phyloP scores from a whole-genome alignment of 2,329 filamentous ascomycete species.

The Xylariaceae sp. region DNA sequence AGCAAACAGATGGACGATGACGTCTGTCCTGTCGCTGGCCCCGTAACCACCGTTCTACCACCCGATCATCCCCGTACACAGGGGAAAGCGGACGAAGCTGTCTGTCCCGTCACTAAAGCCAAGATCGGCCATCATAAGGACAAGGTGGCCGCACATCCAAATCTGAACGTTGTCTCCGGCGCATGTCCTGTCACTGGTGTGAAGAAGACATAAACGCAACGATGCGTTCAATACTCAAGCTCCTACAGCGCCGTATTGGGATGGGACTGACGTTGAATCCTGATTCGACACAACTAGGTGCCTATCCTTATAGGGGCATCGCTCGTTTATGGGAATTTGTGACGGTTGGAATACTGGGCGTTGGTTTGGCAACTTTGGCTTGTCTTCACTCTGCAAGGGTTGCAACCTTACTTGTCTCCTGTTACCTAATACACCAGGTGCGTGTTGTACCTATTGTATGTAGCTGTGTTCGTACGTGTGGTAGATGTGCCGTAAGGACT shows the following conservation, averaged over 20 bases:
- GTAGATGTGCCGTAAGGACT: too few species aligned
- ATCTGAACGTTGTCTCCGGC: constrained; percentile 31
- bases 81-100: constrained; percentile 29
- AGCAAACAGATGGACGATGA: constrained; percentile 40
- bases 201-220: constrained; percentile 15
- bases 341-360: background rate
- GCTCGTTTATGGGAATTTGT: background rate
- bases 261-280: background rate
- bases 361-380: background rate
- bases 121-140: constrained; percentile 42
- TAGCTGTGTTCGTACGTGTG: too few species aligned
- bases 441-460: too few species aligned
- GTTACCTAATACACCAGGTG: too few species aligned
- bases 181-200: constrained; percentile 40
- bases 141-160: constrained; percentile 37
- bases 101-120: constrained; percentile 42
- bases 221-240: background rate
- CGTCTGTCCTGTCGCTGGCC: constrained; percentile 41
- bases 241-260: background rate
- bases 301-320: background rate
- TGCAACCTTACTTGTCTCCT: background rate
- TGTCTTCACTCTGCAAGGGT: background rate
- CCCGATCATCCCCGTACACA: constrained; percentile 39
- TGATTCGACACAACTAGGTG: background rate
- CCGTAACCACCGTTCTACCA: constrained; percentile 41